These are phyloP conservation scores for Durusdinium trenchii DNA, from an alignment of 73 alveolate species.

Conservation along the genomic window DNA sequence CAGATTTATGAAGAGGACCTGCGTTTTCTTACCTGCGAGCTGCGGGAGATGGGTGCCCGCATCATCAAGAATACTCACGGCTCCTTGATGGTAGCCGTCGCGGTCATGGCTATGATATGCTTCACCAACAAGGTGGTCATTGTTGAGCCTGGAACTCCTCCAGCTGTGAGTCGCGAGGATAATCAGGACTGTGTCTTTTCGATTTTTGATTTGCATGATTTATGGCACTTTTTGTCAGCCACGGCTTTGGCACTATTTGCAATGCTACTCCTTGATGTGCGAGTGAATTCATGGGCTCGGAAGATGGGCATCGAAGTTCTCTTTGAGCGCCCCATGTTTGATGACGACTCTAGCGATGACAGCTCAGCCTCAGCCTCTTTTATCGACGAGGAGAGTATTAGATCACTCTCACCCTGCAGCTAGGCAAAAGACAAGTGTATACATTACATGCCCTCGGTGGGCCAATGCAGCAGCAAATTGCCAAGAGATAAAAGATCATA, in stretches of 20 bases:
- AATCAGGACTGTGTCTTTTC: constrained; percentile 42
- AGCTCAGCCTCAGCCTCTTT: no score
- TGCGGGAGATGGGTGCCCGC: constrained; percentile 44
- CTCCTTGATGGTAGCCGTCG: not conserved
- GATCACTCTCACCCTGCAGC: not conserved
- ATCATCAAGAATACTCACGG: constrained; percentile 50
- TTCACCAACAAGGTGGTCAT: constrained; percentile 62
- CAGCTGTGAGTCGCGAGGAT: constrained; percentile 56
- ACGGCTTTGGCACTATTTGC: constrained; percentile 53
- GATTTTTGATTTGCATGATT: constrained; percentile 82
- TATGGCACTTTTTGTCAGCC: constrained; percentile 78
- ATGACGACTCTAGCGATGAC: no score
- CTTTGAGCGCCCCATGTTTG: constrained; percentile 15
- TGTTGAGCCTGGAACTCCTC: constrained; percentile 44
- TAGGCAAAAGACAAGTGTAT: no score
- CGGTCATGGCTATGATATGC: not conserved
- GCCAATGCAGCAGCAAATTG: no score
- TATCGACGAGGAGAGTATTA: no score
- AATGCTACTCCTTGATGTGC: constrained; percentile 78
- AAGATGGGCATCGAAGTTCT: constrained; percentile 27
- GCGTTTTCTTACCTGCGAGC: constrained; percentile 14
- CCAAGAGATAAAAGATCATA: no score
- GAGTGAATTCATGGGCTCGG: constrained; percentile 92
- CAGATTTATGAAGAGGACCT: constrained; percentile 47
- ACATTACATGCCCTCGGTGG: no score